Conservation (phyloP, 768 basidiomycete species). For the Leccinellum luteum region DNA sequence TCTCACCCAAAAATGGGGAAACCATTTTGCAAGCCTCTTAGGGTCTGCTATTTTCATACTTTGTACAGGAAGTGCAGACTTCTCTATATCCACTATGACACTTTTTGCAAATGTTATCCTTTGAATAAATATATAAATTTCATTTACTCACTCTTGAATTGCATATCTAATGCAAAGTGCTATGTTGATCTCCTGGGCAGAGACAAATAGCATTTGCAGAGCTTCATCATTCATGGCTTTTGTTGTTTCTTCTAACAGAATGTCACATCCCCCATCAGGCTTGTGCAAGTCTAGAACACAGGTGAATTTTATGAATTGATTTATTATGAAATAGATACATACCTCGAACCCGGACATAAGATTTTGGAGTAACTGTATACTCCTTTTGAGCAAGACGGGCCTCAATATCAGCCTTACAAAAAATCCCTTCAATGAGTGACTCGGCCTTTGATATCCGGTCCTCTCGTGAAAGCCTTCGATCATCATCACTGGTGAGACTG, state of each 20-base stretch:
- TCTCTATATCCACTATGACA: background rate
- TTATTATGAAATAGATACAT: too few relatives aligned
- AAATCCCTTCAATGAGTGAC: background rate
- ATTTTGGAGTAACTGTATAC: background rate
- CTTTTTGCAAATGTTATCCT: background rate
- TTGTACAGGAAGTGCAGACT: background rate
- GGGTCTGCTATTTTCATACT: background rate
- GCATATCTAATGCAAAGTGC: conserved; percentile 8
- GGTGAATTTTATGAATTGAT: background rate
- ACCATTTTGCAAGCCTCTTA: background rate
- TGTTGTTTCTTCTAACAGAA: background rate
- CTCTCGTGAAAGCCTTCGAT: background rate
- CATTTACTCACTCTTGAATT: background rate
- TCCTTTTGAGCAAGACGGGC: background rate
- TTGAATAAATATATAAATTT: background rate
- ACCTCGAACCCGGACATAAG: background rate
- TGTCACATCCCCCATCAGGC: background rate
- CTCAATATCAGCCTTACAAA: background rate
- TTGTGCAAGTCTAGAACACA: background rate
- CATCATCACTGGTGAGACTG: background rate
- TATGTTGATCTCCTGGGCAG: conserved; percentile 6
- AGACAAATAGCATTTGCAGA: conserved; percentile 4
- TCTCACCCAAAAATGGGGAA: background rate
- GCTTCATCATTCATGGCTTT: background rate
- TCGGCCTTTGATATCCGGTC: background rate